These are phyloP conservation scores for Triticum turgidum DNA, from an alignment of 176 grass and related monocot genomes.

Conservation along the genomic window DNA sequence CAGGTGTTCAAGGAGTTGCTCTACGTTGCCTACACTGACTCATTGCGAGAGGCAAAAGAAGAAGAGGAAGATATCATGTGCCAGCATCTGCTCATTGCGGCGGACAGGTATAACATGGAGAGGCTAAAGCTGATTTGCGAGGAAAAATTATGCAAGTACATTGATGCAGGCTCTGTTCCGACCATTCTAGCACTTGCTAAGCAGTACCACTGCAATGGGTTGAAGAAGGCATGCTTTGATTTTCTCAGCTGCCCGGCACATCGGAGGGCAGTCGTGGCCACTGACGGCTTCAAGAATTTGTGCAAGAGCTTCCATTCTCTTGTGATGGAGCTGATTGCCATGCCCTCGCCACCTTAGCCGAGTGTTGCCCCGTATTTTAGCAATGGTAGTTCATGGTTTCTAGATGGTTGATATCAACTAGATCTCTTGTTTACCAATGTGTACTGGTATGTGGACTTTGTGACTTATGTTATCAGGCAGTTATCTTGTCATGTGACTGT, in stretches of 20 bases:
- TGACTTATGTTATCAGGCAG: not conserved
- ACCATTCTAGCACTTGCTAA: not conserved
- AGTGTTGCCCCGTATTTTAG: not conserved
- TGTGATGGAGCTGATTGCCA: not conserved
- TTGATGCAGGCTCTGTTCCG: not conserved
- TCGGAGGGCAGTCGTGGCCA: not conserved
- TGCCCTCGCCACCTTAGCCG: not conserved
- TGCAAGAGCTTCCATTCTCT: not conserved
- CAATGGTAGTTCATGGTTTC: not conserved
- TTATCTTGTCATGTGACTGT: not conserved
- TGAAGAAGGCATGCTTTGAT: slow-evolving; percentile 17
- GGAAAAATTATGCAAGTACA: not conserved
- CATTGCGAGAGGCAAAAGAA: not conserved
- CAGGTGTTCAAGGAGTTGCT: slow-evolving; percentile 7
- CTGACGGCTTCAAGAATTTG: not conserved
- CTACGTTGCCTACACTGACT: not conserved
- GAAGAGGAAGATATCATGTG: slow-evolving; percentile 3
- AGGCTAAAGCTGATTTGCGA: not conserved
- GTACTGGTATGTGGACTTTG: not conserved
- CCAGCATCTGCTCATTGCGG: not conserved
- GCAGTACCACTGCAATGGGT: not conserved
- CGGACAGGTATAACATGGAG: not conserved
- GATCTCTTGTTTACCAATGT: not conserved
- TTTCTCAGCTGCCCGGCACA: not conserved
- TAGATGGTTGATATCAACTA: not conserved